phyloP scores from a whole-genome alignment of 495 filamentous ascomycete genomes.

The Cetradonia linearis region DNA sequence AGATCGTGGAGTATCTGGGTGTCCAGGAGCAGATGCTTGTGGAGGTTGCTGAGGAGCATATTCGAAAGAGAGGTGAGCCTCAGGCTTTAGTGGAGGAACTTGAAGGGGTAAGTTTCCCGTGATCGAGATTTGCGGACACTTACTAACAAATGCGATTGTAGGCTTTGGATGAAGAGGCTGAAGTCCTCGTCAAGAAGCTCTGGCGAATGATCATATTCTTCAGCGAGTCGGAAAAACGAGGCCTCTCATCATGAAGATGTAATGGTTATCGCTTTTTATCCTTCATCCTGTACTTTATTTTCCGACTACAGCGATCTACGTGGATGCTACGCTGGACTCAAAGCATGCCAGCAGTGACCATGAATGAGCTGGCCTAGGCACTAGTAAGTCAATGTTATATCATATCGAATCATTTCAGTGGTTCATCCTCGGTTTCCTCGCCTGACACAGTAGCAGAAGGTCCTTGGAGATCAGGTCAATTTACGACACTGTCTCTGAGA shows the following conservation, averaged over 20 bases:
- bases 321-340: not conserved
- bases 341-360: not conserved
- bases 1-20: conserved; percentile 90
- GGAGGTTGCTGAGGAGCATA: conserved; percentile 80
- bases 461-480: not conserved
- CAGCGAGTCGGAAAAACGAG: conserved; percentile 87
- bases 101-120: conserved; percentile 54
- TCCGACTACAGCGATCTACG: not conserved
- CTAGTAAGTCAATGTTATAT: not conserved
- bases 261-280: not conserved
- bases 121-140: conserved; percentile 8
- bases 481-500: not conserved
- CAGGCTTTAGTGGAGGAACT: conserved; percentile 75
- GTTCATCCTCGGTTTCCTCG: not conserved
- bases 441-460: not conserved
- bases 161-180: conserved; percentile 91
- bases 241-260: conserved; percentile 47
- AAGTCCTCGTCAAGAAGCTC: conserved; percentile 87
- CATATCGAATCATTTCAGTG: not conserved
- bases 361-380: not conserved
- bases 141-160: conserved; percentile 36
- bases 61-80: conserved; percentile 66
- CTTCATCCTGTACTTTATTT: not conserved
- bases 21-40: conserved; percentile 95
- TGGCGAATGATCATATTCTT: conserved; percentile 99